Base-by-base conservation (phyloP, 768 basidiomycete genomes). In the Rhodotorula paludigena region DNA sequence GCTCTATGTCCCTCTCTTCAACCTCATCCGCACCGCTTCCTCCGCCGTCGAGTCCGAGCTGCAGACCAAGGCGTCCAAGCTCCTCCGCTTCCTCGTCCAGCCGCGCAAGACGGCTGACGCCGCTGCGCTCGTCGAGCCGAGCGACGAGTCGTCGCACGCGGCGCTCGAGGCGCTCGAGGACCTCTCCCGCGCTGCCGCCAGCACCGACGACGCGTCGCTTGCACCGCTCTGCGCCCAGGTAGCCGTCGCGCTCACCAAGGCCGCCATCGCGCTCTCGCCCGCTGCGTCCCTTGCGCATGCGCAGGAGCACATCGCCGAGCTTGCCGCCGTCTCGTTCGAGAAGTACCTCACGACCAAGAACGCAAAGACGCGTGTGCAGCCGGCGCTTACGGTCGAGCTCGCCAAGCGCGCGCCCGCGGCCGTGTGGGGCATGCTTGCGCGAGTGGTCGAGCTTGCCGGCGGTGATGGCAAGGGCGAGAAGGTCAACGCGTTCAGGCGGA, bases 11-110 rank as follows among this genome's bases (percentile, higher is more conserved):
- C 89, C 93, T 15, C 81, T 99, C 42, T 80, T 93, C 64, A 86
- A 88, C 59, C 83, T 97, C 53, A 82, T 87, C 56, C 82, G 84
- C 52, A 82, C 82, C 60, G 84, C 85, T 39, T 81, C 54, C 14
- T 39, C 86, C 53, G 77, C 83, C 35, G 89, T 92, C 78, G 92
- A 97, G 78, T 84, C 83, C 52, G 92, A 96, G 74, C 81, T 98
- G n/a, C 83, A 87, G 18, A 88, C 90, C 77, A 97, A 97, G 79
- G 87, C 91, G 2, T 83, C 84, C 65, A 87, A 89, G 33, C 84
- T 97, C 68, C 81, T 97, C 20, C 63, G 68, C 20, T 61, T 59
- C 55, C 57, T 71, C 45, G 66, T 70, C 30, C 53, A 64, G 33
- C 63, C 63, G 25, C 63, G 63, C 56, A 72, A 72, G 63, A 38